phyloP scores from a whole-genome alignment of 257 asterid species.

The Nicotiana tabacum region DNA sequence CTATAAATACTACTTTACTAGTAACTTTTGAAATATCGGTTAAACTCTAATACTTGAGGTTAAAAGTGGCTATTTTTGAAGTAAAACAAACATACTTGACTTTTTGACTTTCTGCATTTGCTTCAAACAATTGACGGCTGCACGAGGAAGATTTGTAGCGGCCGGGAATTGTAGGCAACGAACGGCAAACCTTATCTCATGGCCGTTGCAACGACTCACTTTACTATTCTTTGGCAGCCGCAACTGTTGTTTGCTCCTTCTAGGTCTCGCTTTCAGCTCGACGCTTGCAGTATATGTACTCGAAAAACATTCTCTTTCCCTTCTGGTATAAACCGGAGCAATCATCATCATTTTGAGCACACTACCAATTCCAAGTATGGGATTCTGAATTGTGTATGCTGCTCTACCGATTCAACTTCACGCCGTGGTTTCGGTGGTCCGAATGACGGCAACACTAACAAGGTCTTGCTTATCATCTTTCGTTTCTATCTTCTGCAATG shows the following conservation, averaged over 20 bases:
- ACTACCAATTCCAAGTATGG: neutral
- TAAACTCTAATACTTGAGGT: no score
- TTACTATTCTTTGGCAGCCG: neutral
- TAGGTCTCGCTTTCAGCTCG: neutral
- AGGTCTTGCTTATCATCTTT: neutral
- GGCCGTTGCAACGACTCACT: neutral
- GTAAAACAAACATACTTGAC: neutral
- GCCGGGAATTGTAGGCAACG: neutral
- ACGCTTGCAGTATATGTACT: neutral
- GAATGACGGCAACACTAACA: neutral
- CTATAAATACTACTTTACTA: no score
- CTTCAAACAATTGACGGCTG: neutral
- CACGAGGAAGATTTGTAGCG: neutral
- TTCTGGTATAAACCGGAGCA: neutral
- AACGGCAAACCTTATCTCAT: constrained; percentile 4
- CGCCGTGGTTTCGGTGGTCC: constrained; percentile 12
- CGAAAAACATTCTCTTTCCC: neutral
- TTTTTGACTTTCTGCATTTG: neutral
- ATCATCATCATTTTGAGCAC: neutral
- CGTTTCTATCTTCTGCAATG: neutral
- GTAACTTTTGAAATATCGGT: no score
- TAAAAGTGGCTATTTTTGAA: no score
- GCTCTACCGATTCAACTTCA: neutral
- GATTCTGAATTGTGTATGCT: neutral
- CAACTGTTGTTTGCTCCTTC: neutral